Evolutionary conservation across 768 basidiomycete genomes (phyloP).

Genomic region (Boletellus sp.): DNA sequence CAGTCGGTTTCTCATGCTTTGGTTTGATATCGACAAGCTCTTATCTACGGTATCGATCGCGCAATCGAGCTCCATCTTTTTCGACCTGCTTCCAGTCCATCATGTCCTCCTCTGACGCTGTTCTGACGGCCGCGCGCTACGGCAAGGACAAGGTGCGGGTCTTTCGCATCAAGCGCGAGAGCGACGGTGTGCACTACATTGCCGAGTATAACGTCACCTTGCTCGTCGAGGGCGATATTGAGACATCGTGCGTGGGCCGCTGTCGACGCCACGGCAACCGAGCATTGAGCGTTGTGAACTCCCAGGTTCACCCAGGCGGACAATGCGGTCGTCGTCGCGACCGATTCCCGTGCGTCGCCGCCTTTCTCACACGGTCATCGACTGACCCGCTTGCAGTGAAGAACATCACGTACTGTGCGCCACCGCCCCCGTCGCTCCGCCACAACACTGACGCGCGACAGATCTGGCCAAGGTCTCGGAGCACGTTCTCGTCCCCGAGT

Average conservation of each 20-base stretch:
- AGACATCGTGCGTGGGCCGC: conserved; percentile 50
- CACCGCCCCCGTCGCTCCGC: not conserved
- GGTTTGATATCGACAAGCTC: not conserved
- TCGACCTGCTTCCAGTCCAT: not conserved
- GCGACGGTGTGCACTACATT: conserved; percentile 56
- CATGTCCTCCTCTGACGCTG: conserved; percentile 29
- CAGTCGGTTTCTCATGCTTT: too few relatives aligned
- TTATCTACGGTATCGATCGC: not conserved
- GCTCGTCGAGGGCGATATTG: conserved; percentile 81
- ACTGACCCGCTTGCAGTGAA: conserved; percentile 42
- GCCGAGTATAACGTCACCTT: conserved; percentile 83
- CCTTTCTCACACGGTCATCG: not conserved
- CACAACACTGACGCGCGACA: conserved; percentile 21
- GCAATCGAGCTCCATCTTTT: not conserved
- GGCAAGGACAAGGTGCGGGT: conserved; percentile 91
- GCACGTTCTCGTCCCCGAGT: conserved; percentile 76
- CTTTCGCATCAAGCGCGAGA: conserved; percentile 75
- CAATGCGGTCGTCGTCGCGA: conserved; percentile 85
- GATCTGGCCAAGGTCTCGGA: conserved; percentile 89
- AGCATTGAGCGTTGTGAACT: not conserved
- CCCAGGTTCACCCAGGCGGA: conserved; percentile 82
- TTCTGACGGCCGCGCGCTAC: conserved; percentile 57
- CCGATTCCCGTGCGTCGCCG: conserved; percentile 72
- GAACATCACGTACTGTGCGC: conserved; percentile 61
- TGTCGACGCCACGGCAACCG: not conserved